These are phyloP conservation scores for Kwoniella dendrophila DNA, from an alignment of 768 basidiomycete genomes.

Conservation along the genomic window DNA sequence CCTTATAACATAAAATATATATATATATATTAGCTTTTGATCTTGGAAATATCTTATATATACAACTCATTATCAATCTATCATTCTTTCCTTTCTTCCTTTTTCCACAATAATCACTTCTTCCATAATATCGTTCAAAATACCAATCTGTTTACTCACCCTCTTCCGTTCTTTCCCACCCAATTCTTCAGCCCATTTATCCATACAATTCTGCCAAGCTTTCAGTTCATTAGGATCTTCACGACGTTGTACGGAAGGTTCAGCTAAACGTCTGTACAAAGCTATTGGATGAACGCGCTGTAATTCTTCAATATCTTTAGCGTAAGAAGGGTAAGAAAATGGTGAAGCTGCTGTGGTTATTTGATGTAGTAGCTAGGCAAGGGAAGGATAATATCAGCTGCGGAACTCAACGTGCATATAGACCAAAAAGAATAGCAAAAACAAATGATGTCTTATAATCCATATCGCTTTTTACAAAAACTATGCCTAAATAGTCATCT, in stretches of 20 bases:
- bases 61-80: no score
- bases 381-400: no score
- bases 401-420: background rate
- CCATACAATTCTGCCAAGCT: slow-evolving; percentile 54
- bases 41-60: no score
- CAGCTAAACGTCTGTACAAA: slow-evolving; percentile 51
- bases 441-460: no score
- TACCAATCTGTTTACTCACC: slow-evolving; percentile 44
- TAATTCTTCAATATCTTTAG: slow-evolving; percentile 49
- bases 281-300: slow-evolving; percentile 53
- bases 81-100: no score
- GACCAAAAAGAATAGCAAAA: no score
- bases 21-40: background rate
- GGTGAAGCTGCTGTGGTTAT: slow-evolving; percentile 50
- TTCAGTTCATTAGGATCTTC: slow-evolving; percentile 32
- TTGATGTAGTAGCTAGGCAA: slow-evolving; percentile 47
- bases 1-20: slow-evolving; percentile 19
- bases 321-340: slow-evolving; percentile 52
- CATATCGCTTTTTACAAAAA: no score
- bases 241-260: slow-evolving; percentile 39
- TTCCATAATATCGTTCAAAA: no score
- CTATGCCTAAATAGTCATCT: no score
- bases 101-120: no score
- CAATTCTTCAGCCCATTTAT: slow-evolving; percentile 55
- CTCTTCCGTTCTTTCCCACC: slow-evolving; percentile 52